Base-by-base conservation (phyloP, 345 rosid species). In the Adansonia digitata region DNA sequence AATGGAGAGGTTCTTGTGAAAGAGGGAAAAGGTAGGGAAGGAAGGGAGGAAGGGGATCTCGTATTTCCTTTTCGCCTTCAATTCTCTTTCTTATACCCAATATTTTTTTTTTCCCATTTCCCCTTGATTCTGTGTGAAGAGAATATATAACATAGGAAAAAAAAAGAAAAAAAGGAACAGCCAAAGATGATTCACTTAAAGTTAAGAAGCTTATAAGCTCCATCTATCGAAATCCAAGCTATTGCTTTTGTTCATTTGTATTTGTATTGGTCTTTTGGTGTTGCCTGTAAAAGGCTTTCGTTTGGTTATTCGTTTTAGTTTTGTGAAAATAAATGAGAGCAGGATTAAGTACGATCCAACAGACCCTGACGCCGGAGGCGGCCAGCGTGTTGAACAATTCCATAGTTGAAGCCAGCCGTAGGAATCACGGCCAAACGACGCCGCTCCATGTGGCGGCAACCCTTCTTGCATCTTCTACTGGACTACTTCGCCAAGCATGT, bases 331-430 rank as follows among this genome's bases (percentile, higher is more conserved):
- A 65, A 78, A 95, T 95, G 99, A 95, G 97, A 93, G 93, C 97
- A 4, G 99, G 94, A 55, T 79, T 95, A 39, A 87, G 88, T 76
- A 93, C 98, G 78, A 93, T 95, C 86, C 99, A 93, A 84, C 99
- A 95, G 79, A 95, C 99, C 71, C 86, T 95, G 57, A 93, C 99
- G 72, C 87, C 93, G n/a, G 99, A 95, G 83, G 98, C 99, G 81
- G 98, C 98, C 63, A 77, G 75, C 40, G 96, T 95, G 51, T 75
- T 95, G 27, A 93, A 88, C 85, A 97, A 89, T 71, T 91, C 99
- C 0, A 91, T 95, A n/a, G 88, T 94, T 0, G 99, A 95, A 72
- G 99, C 99, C 0, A 66, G 88, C 37, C 96, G 98, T 43, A 86
- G 99, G 56, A 93, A 90, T 79, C 99, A 95, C 64, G 91, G 93